A percentile compares a stretch with the other conserved stretches of the same genome.
phyloP scores from a whole-genome alignment of 768 basidiomycete genomes.

The Boletus rubroflammeus region DNA sequence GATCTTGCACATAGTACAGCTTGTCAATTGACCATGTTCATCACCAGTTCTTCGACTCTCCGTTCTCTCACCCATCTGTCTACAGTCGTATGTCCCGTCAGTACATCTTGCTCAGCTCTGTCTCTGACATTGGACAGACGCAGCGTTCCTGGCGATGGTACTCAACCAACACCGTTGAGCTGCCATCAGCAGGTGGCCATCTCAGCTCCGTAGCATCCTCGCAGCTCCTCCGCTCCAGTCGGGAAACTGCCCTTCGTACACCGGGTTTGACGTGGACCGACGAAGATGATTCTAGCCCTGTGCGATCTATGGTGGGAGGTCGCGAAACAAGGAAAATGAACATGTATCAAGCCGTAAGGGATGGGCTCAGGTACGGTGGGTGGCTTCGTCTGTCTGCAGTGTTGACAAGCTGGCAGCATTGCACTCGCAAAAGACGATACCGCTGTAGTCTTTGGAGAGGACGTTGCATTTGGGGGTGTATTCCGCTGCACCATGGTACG shows the following conservation, averaged over 20 bases:
- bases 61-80: constrained; percentile 20
- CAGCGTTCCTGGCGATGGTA: constrained; percentile 39
- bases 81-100: constrained; percentile 13
- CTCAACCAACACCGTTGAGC: constrained; percentile 48
- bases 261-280: constrained; percentile 72
- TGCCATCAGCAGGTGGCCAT: constrained; percentile 80
- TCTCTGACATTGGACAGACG: constrained; percentile 1
- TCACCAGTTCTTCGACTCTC: constrained; percentile 5
- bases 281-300: constrained; percentile 42
- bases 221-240: constrained; percentile 55
- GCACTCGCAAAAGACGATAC: constrained; percentile 81
- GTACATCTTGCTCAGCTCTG: neutral
- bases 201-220: constrained; percentile 70
- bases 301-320: constrained; percentile 56
- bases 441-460: constrained; percentile 87
- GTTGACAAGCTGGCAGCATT: constrained; percentile 47
- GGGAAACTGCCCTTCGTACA: constrained; percentile 69
- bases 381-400: neutral
- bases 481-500: constrained; percentile 90
- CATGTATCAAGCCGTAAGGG: constrained; percentile 86
- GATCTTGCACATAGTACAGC: constrained; percentile 24
- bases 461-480: constrained; percentile 92
- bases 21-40: constrained; percentile 23
- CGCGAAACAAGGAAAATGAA: constrained; percentile 95
- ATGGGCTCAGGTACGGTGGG: constrained; percentile 70